phyloP scores from a whole-genome alignment of 192 early-diverging fungal species.

The Podila epigama region DNA sequence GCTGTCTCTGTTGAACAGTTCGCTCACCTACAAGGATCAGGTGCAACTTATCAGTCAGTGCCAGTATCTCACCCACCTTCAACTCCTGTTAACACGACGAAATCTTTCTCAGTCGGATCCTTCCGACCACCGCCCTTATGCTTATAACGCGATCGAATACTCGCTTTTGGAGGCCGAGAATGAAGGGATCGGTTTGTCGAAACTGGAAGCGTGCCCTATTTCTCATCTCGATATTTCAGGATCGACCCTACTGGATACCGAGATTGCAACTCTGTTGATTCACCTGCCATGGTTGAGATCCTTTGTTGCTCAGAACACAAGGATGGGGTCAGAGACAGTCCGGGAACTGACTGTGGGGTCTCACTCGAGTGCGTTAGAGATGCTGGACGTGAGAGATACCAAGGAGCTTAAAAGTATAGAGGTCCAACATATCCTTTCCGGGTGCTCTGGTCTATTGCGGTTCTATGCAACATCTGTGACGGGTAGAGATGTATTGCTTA shows the following conservation, averaged over 20 bases:
- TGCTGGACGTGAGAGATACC: constrained; percentile 13
- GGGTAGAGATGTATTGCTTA: neutral
- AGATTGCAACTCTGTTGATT: constrained; percentile 6
- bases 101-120: neutral
- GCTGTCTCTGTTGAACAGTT: neutral
- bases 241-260: constrained; percentile 12
- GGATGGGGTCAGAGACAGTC: neutral
- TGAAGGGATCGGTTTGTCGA: neutral
- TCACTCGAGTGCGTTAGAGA: neutral
- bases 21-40: constrained; percentile 11
- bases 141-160: neutral
- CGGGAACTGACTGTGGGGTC: neutral
- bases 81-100: constrained; percentile 5
- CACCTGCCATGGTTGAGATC: neutral
- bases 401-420: neutral
- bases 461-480: constrained; percentile 13
- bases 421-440: constrained; percentile 11
- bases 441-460: constrained; percentile 7
- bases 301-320: constrained; percentile 7
- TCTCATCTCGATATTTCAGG: constrained; percentile 23
- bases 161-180: neutral
- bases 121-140: neutral
- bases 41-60: constrained; percentile 18
- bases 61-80: constrained; percentile 31
- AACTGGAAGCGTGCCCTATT: neutral